Percentiles rank a stretch among this genome's conserved stretches.
Evolutionary conservation across 768 basidiomycete species (phyloP).

Genomic region (Crepidotus variabilis): DNA sequence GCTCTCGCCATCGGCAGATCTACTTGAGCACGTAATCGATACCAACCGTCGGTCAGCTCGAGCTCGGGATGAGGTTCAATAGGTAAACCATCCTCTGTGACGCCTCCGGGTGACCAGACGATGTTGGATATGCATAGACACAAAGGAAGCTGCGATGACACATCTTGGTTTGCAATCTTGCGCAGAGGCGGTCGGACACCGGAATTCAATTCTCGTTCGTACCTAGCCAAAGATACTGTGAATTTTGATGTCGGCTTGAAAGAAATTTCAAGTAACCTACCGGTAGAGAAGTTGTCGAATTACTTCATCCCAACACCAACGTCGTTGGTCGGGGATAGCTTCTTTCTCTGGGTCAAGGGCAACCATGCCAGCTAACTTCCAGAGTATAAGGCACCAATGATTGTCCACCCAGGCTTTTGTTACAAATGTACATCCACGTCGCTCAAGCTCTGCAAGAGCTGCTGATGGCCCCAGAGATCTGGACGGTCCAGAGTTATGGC

Average conservation of each 20-base stretch:
- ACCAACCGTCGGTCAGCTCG: slow-evolving; percentile 99
- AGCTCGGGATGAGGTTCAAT: slow-evolving; percentile 51
- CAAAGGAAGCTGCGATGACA: slow-evolving; percentile 74
- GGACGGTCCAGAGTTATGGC: slow-evolving; percentile 14
- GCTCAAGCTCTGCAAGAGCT: slow-evolving; percentile 52
- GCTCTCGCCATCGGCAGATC: slow-evolving; percentile 76
- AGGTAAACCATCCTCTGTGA: slow-evolving; percentile 33
- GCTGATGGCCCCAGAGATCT: slow-evolving; percentile 44
- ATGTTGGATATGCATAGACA: slow-evolving; percentile 81
- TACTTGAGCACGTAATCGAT: slow-evolving; percentile 71
- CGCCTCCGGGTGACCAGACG: slow-evolving; percentile 40
- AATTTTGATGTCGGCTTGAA: background rate
- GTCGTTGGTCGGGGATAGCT: slow-evolving; percentile 35
- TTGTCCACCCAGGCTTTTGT: slow-evolving; percentile 86
- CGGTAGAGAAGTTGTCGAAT: slow-evolving; percentile 83
- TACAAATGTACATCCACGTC: slow-evolving; percentile 61
- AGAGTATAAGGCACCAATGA: slow-evolving; percentile 86
- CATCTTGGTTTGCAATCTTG: slow-evolving; percentile 79
- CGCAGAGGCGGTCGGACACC: slow-evolving; percentile 81
- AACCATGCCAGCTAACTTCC: slow-evolving; percentile 91
- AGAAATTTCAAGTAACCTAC: slow-evolving; percentile 33
- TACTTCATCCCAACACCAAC: slow-evolving; percentile 85
- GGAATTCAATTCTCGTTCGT: slow-evolving; percentile 80
- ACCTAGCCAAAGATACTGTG: slow-evolving; percentile 43
- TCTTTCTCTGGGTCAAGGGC: slow-evolving; percentile 65